Evolutionary conservation across 352 stramenopile species (phyloP), one percentile per base, ranked within the genome.

Genomic region (Phytophthora constricta): DNA sequence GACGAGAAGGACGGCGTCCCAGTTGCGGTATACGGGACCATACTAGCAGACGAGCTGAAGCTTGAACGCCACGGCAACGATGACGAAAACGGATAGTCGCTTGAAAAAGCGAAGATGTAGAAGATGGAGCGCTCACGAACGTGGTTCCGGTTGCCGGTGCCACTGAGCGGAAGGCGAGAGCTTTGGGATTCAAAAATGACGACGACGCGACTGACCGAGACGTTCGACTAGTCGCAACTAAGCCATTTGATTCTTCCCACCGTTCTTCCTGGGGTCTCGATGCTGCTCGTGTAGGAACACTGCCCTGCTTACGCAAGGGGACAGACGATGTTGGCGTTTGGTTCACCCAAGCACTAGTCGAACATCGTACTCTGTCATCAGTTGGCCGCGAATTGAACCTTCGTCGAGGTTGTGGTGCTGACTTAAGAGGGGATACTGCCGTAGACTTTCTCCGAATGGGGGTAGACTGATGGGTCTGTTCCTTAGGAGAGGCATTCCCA

Each of bases 31-130:
- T 52, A 61, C 49, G 70, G 53, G 47, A 43, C 27, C 23, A 56
- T 58, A 10, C 46, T 46, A 48, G 43, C 11, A 22, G 51, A 56
- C 41, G 49, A 53, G 39, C 49, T 31, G 41, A 73, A 63, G 13
- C 55, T 33, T 28, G 66, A 51, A 51, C 62, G 64, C 53, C 68
- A 77, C n/a, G 68, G 57, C 13, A 61, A 80, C 22, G 63, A 14
- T 25, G 49, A 55, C 9, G 58, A 65, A 53, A 70, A 60, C 3
- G 54, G n/a, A 17, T 65, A 37, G 3, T 45, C 49, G n/a, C 39
- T 70, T 45, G 46, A 58, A 34, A 61, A 43, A 56, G 53, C 13
- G 33, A 46, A n/a, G 63, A 16, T 19, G 42, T 22, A n/a, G 19
- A 19, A 11, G 56, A 58, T 17, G 31, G 58, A 37, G 45, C 17